Evolutionary conservation across 352 stramenopile species (phyloP).

Genomic region (Globisporangium paroecandrum): DNA sequence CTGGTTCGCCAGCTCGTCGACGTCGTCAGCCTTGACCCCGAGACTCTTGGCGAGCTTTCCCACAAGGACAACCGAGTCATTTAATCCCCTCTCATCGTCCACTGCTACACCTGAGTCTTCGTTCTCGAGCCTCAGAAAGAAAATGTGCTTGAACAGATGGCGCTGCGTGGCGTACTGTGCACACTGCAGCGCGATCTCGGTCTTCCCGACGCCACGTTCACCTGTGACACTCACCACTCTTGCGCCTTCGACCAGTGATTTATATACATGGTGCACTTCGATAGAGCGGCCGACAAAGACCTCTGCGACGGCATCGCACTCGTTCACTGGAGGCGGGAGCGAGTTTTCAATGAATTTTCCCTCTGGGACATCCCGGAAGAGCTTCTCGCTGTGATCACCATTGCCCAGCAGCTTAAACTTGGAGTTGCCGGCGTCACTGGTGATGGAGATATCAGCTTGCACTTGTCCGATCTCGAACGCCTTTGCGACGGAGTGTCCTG

Average conservation of each 20-base stretch:
- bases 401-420: slow-evolving; percentile 81
- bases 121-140: slow-evolving; percentile 54
- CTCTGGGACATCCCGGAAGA: slow-evolving; percentile 58
- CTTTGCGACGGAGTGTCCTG: slow-evolving; percentile 63
- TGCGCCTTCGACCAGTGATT: slow-evolving; percentile 71
- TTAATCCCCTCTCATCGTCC: not conserved
- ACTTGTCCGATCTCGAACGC: slow-evolving; percentile 86
- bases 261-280: slow-evolving; percentile 78
- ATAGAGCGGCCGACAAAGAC: slow-evolving; percentile 75
- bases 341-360: slow-evolving; percentile 65
- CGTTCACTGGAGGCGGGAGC: slow-evolving; percentile 50
- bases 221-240: slow-evolving; percentile 74
- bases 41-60: slow-evolving; percentile 41
- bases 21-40: slow-evolving; percentile 16
- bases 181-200: slow-evolving; percentile 69
- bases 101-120: slow-evolving; percentile 6
- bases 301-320: slow-evolving; percentile 72
- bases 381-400: slow-evolving; percentile 67
- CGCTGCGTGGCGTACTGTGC: slow-evolving; percentile 77
- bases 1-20: slow-evolving; percentile 49
- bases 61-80: slow-evolving; percentile 15
- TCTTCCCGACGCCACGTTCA: slow-evolving; percentile 76
- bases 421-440: slow-evolving; percentile 37
- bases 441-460: slow-evolving; percentile 65
- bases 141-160: slow-evolving; percentile 67